Evolutionary conservation across 2,329 filamentous ascomycete genomes (phyloP), one percentile per base, ranked within the genome.

Genomic region (Curvularia hawaiiensis): DNA sequence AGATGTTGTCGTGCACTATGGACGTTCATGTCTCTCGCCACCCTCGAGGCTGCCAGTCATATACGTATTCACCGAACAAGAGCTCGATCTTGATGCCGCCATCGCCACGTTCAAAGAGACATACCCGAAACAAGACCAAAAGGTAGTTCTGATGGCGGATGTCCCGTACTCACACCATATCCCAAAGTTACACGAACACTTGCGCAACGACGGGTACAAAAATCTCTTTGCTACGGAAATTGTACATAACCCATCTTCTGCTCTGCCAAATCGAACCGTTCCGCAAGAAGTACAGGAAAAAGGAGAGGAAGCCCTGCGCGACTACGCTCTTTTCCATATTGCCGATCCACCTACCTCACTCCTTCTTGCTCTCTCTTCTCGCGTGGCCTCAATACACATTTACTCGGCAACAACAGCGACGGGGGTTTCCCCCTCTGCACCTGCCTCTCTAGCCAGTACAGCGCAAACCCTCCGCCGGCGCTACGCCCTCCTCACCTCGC

Each of bases 1-100:
- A 7, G 90, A 98, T 60, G 91, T 92, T 0, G 90, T 98, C 1
- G 89, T 99, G 14, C 95, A 99, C 75, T 99, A 98, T 68, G 95
- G 95, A 3, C 84, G 95, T 51, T 90, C 94, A 0, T 99, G 95
- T 72, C 82, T 99, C 24, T 97, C 92, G 8, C 94, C 94, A 0
- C 96, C 94, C 0, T 90, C 90, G 11, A 83, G 92, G 54, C 79
- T 98, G 51, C 92, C 94, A 0, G 93, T 97, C 22, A 86, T 97
- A 49, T 92, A 97, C 73, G 87, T 97, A 58, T 98, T 95, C 72
- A 99, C 95, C 0, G 84, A 83, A 48, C 88, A 89, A 62, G 76
- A 82, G 1, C 81, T 99, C 16, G 83, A 91, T 58, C 76, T 88
- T 41, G 83, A 85, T 1, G 76, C 80, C 0, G 83, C 88, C 0